Evolutionary conservation across 2,329 filamentous ascomycete genomes (phyloP).

Genomic region (Botryosphaeria dothidea): DNA sequence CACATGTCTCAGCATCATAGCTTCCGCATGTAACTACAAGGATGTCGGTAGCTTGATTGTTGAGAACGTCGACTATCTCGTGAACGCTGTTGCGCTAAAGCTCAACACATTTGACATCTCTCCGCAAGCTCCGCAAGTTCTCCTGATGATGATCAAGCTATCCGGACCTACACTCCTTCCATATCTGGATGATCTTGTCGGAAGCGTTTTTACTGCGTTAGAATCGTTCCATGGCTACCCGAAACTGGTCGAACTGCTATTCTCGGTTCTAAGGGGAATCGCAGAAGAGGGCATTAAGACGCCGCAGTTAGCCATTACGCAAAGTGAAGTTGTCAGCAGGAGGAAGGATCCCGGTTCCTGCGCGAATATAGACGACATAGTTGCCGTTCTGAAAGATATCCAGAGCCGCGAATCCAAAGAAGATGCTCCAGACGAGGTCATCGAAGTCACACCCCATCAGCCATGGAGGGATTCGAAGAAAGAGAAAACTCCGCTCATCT

Average conservation of each 20-base stretch:
- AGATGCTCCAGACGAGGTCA: slow-evolving; percentile 27
- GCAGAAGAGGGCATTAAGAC: slow-evolving; percentile 75
- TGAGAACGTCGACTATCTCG: slow-evolving; percentile 92
- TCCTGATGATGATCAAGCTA: slow-evolving; percentile 91
- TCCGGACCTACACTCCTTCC: slow-evolving; percentile 80
- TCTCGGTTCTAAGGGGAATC: slow-evolving; percentile 77
- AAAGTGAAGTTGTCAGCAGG: slow-evolving; percentile 22
- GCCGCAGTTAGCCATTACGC: slow-evolving; percentile 50
- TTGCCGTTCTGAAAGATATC: slow-evolving; percentile 36
- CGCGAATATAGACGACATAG: slow-evolving; percentile 26
- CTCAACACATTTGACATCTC: slow-evolving; percentile 92
- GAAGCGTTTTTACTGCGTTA: slow-evolving; percentile 88
- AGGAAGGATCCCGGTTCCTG: not conserved
- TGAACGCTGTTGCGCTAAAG: slow-evolving; percentile 86
- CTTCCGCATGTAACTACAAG: slow-evolving; percentile 70
- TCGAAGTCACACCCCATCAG: slow-evolving; percentile 29
- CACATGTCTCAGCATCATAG: slow-evolving; percentile 77
- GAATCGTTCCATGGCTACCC: slow-evolving; percentile 95
- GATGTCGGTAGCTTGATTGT: slow-evolving; percentile 79
- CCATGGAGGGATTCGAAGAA: slow-evolving; percentile 37
- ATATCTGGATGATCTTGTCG: slow-evolving; percentile 87
- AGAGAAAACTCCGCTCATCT: slow-evolving; percentile 31
- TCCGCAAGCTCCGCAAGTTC: slow-evolving; percentile 83
- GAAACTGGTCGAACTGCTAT: slow-evolving; percentile 79
- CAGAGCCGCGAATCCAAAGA: slow-evolving; percentile 29